Evolutionary conservation across 495 filamentous ascomycete genomes (phyloP).

Genomic region (Penicillium paradoxum): DNA sequence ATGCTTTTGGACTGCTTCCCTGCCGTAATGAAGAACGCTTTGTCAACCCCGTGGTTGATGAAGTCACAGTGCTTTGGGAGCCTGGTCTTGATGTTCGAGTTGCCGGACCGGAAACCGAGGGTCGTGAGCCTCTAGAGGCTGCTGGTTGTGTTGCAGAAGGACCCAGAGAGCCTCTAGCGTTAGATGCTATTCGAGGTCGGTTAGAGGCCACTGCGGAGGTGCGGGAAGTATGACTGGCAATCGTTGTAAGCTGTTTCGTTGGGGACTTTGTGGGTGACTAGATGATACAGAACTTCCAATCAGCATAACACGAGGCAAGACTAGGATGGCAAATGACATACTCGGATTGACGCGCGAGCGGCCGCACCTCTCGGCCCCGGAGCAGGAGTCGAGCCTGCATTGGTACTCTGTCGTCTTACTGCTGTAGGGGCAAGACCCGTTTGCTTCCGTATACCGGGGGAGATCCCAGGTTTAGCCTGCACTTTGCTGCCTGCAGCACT

Average conservation of each 20-base stretch:
- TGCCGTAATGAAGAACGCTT: slow-evolving; percentile 41
- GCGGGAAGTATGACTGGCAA: slow-evolving; percentile 40
- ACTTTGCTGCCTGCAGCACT: slow-evolving; percentile 26
- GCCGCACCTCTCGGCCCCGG: slow-evolving; percentile 46
- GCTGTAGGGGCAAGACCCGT: slow-evolving; percentile 45
- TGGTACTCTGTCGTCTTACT: slow-evolving; percentile 61
- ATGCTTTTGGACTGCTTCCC: slow-evolving; percentile 21
- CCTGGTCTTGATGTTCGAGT: slow-evolving; percentile 35
- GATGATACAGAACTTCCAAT: slow-evolving; percentile 6
- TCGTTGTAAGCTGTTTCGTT: slow-evolving; percentile 66
- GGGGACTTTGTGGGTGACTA: slow-evolving; percentile 77
- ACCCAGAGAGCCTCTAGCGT: slow-evolving; percentile 61
- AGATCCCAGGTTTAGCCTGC: slow-evolving; percentile 25
- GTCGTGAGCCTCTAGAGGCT: slow-evolving; percentile 30
- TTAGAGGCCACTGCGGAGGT: slow-evolving; percentile 36
- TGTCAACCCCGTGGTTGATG: slow-evolving; percentile 21
- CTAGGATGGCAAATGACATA: slow-evolving; percentile 30
- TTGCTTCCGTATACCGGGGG: slow-evolving; percentile 34
- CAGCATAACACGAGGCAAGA: neutral
- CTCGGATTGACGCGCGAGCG: slow-evolving; percentile 54
- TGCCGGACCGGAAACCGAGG: slow-evolving; percentile 35
- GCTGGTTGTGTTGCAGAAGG: slow-evolving; percentile 47
- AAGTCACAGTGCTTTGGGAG: slow-evolving; percentile 21
- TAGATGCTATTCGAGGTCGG: slow-evolving; percentile 50
- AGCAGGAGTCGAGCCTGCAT: slow-evolving; percentile 58